Conservation (phyloP, 345 rosid genomes). For the Aethionema arabicum region DNA sequence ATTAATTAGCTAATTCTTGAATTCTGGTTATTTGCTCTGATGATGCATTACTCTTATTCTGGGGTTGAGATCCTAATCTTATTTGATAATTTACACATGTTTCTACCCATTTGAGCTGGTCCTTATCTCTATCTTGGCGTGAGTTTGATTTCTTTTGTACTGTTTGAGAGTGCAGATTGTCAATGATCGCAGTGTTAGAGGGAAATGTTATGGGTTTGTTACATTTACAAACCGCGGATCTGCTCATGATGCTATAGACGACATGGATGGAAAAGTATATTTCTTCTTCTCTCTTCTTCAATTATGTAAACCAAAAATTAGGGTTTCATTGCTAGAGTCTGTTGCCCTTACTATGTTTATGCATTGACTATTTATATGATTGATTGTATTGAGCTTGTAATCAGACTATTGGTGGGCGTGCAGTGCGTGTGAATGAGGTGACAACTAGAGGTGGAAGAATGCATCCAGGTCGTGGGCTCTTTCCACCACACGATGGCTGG, state of each 20-base stretch:
- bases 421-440: constrained; percentile 76
- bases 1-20: not conserved
- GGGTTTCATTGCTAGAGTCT: not conserved
- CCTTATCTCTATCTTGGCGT: not conserved
- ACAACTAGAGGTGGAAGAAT: constrained; percentile 67
- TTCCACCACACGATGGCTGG: constrained; percentile 46
- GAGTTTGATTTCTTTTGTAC: not conserved
- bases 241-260: constrained; percentile 72
- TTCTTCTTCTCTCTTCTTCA: constrained; percentile 11
- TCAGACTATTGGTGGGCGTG: constrained; percentile 73
- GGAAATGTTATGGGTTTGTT: constrained; percentile 84
- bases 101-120: constrained; percentile 13
- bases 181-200: constrained; percentile 64
- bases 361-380: constrained; percentile 10
- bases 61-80: not conserved
- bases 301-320: not conserved
- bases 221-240: constrained; percentile 78
- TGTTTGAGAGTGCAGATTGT: constrained; percentile 54
- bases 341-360: not conserved
- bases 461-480: constrained; percentile 40
- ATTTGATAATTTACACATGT: not conserved
- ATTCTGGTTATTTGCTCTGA: not conserved
- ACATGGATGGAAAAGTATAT: constrained; percentile 88
- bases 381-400: constrained; percentile 35
- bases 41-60: constrained; percentile 1